These are phyloP conservation scores for Fusarium denticulatum DNA, from an alignment of 2,329 filamentous ascomycete species.

Conservation along the genomic window DNA sequence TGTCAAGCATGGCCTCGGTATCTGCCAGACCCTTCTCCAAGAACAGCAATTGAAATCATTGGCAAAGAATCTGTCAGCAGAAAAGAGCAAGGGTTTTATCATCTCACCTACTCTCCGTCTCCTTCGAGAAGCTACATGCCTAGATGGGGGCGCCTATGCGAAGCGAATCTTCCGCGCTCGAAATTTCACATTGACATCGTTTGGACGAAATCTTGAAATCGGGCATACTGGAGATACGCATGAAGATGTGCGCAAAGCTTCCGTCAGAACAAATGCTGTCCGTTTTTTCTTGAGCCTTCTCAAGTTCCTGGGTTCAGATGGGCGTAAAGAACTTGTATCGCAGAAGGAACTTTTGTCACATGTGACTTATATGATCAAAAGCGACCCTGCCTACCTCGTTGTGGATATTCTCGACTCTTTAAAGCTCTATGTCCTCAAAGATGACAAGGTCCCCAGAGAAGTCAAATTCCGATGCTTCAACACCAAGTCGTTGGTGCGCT, in stretches of 20 bases:
- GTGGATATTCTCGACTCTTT: constrained; percentile 78
- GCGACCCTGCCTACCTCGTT: constrained; percentile 80
- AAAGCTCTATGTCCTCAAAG: constrained; percentile 76
- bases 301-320: constrained; percentile 78
- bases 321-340: constrained; percentile 82
- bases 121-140: constrained; percentile 83
- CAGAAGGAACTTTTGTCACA: constrained; percentile 86
- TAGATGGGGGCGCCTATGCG: constrained; percentile 86
- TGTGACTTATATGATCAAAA: constrained; percentile 79
- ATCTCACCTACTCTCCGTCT: constrained; percentile 89
- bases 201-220: constrained; percentile 84
- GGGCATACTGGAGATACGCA: constrained; percentile 64
- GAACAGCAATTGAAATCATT: constrained; percentile 84
- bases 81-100: constrained; percentile 85
- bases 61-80: constrained; percentile 79
- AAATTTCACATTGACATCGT: constrained; percentile 79
- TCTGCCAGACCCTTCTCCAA: constrained; percentile 85
- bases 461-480: constrained; percentile 81
- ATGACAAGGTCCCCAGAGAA: constrained; percentile 76
- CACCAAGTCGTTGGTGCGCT: constrained; percentile 74
- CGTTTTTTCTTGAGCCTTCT: constrained; percentile 83
- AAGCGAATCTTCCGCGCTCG: constrained; percentile 80
- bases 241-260: constrained; percentile 76
- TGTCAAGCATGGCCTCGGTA: constrained; percentile 76
- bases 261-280: constrained; percentile 83